phyloP scores from a whole-genome alignment of 169 alveolate genomes.

The Cryptosporidium viatorum region DNA sequence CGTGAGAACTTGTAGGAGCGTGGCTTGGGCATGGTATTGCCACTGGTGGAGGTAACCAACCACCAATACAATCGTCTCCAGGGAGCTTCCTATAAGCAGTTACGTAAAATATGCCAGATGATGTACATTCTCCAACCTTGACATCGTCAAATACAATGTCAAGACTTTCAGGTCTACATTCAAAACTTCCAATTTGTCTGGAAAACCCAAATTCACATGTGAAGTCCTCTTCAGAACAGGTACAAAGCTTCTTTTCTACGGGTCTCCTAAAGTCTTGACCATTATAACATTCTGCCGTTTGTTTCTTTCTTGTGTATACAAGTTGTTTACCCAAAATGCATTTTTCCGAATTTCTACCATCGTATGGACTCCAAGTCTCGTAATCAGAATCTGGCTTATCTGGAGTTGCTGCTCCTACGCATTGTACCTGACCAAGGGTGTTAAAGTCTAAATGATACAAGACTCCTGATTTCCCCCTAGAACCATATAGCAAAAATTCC shows the following conservation, averaged over 20 bases:
- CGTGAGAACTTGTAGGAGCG: conserved; percentile 81
- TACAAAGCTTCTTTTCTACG: conserved; percentile 90
- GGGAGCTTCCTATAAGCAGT: conserved; percentile 95
- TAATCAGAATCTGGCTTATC: conserved; percentile 94
- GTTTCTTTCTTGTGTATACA: conserved; percentile 94
- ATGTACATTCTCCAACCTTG: conserved; percentile 75
- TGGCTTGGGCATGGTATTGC: conserved; percentile 93
- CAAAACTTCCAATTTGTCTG: conserved; percentile 86
- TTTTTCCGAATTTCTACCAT: conserved; percentile 78
- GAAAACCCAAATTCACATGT: conserved; percentile 97
- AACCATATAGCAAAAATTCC: conserved; percentile 95
- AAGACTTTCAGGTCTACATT: conserved; percentile 81
- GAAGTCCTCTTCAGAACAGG: conserved; percentile 96
- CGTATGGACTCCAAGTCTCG: conserved; percentile 92
- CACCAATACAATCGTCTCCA: conserved; percentile 96
- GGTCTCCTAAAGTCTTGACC: conserved; percentile 95
- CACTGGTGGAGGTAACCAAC: conserved; percentile 92
- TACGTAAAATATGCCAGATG: conserved; percentile 64
- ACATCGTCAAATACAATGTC: conserved; percentile 77
- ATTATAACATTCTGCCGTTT: conserved; percentile 95
- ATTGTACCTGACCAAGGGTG: conserved; percentile 93
- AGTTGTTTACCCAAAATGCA: conserved; percentile 93
- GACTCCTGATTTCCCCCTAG: conserved; percentile 90
- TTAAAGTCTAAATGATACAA: conserved; percentile 94
- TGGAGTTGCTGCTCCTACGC: conserved; percentile 95